These are phyloP conservation scores for Crotalaria pallida DNA, from an alignment of 306 rosid genomes.

Conservation along the genomic window DNA sequence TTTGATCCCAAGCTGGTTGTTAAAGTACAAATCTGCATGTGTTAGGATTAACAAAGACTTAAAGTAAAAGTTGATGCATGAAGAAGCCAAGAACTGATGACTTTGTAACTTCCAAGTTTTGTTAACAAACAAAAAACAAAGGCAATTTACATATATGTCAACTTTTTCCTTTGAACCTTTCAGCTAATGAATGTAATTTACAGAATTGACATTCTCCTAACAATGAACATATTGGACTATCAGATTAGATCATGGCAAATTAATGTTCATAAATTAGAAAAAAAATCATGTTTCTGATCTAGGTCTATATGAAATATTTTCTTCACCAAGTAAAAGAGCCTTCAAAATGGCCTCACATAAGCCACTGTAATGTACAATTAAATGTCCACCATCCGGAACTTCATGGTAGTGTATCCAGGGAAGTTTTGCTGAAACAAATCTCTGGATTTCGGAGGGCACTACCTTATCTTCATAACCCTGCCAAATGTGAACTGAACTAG, in stretches of 20 bases:
- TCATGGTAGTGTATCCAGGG: slow-evolving; percentile 89
- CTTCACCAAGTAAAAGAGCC: slow-evolving; percentile 86
- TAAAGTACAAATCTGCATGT: not conserved
- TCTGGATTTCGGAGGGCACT: slow-evolving; percentile 77
- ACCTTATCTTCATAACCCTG: slow-evolving; percentile 93
- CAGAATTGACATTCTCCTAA: slow-evolving; percentile 13
- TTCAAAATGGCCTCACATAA: slow-evolving; percentile 73
- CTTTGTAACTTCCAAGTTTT: slow-evolving; percentile 15
- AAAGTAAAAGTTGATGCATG: not conserved
- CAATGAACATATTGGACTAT: not conserved
- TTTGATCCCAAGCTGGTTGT: not conserved
- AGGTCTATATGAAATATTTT: slow-evolving; percentile 47
- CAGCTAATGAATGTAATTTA: slow-evolving; percentile 37
- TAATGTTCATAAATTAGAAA: too few relatives aligned
- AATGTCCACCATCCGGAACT: slow-evolving; percentile 89
- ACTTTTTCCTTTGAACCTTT: slow-evolving; percentile 20
- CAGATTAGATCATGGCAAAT: slow-evolving; percentile 1
- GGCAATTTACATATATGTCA: slow-evolving; percentile 31
- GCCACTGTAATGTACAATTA: slow-evolving; percentile 77
- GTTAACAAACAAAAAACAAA: slow-evolving; percentile 15
- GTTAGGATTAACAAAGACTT: not conserved
- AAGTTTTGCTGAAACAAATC: slow-evolving; percentile 61
- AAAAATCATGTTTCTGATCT: slow-evolving; percentile 20
- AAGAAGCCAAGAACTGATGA: not conserved
- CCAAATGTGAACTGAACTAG: slow-evolving; percentile 71